Evolutionary conservation across 352 stramenopile genomes (phyloP), one percentile per base, ranked within the genome.

Genomic region (Elongisporangium prolatum): DNA sequence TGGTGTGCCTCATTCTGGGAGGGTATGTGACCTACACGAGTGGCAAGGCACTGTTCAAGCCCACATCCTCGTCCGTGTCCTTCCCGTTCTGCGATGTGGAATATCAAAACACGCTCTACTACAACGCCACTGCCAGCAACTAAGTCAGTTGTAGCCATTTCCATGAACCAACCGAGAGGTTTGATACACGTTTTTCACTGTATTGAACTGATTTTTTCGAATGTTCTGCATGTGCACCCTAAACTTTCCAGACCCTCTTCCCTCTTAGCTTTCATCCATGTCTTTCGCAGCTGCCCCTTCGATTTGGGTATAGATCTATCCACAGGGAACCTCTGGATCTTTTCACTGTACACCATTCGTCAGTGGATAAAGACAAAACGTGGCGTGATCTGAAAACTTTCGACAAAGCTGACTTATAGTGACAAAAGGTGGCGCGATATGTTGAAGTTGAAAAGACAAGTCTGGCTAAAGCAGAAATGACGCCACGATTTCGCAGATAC

Each of bases 11-110:
- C 11, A 34, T 58, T 16, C 51, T 67, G 16, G 63, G 62, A 18
- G 38, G 54, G n/a, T 74, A 74, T 37, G 63, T 74, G 24, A 65
- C 52, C 38, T 51, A 56, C 52, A 25, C 50, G 21, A 21, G 44
- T 20, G 58, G 58, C 25, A 64, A 64, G 58, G 20, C 52, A 44
- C 17, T 59, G 16, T 59, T 64, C 52, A 59, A 52, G 13, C 58
- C 60, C 28, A 61, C 54, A 3, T 60, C 70, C 2, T 56, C 58
- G 18, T 67, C 77, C 48, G 65, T 69, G 2, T 49, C 53, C 14
- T 66, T 66, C 60, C 40, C 50, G 3, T 66, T 57, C 60, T 66
- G 60, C 37, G 11, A 54, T 22, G 37, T 38, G 16, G 59, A 61
- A 47, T 52, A 50, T 56, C 48, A 61, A 34, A 44, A 38, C 48